Evolutionary conservation across 1,284 basidiomycete species (phyloP).

Genomic region (Naganishia cerealis): DNA sequence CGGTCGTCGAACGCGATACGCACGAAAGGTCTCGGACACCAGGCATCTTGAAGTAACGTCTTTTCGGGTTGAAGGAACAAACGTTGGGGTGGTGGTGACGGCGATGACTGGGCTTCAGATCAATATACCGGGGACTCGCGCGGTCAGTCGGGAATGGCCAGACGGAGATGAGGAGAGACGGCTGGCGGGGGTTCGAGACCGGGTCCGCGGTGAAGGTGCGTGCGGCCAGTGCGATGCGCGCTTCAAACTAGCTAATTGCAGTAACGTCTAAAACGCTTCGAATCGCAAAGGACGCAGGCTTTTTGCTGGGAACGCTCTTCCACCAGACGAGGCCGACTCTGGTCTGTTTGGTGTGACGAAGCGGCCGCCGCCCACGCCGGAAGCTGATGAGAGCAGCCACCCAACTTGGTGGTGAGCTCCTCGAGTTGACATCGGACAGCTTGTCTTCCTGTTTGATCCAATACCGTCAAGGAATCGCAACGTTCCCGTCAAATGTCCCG

Average conservation of each 20-base stretch:
- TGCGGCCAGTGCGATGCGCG: neutral
- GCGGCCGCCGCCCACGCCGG: slow-evolving; percentile 10
- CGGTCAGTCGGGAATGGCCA: neutral
- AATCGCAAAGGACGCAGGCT: neutral
- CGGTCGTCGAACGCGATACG: slow-evolving; percentile 41
- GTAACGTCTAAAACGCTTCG: neutral
- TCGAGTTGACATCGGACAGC: no score
- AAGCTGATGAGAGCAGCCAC: neutral
- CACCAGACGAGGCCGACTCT: no score
- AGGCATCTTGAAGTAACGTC: slow-evolving; percentile 66
- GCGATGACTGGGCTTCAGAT: slow-evolving; percentile 5
- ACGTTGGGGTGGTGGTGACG: neutral
- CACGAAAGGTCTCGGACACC: slow-evolving; percentile 89
- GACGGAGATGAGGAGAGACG: neutral
- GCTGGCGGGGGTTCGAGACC: neutral
- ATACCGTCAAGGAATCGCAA: no score
- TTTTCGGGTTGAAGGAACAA: slow-evolving; percentile 11
- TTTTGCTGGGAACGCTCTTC: no score
- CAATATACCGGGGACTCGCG: neutral
- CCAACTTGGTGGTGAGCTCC: neutral
- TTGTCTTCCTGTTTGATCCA: no score
- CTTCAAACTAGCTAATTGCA: neutral
- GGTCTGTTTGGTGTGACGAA: neutral
- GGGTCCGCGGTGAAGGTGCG: neutral
- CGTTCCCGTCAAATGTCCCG: slow-evolving; percentile 3